phyloP scores from a whole-genome alignment of 2,329 filamentous ascomycete species.

The Chaetomium olivaceum region DNA sequence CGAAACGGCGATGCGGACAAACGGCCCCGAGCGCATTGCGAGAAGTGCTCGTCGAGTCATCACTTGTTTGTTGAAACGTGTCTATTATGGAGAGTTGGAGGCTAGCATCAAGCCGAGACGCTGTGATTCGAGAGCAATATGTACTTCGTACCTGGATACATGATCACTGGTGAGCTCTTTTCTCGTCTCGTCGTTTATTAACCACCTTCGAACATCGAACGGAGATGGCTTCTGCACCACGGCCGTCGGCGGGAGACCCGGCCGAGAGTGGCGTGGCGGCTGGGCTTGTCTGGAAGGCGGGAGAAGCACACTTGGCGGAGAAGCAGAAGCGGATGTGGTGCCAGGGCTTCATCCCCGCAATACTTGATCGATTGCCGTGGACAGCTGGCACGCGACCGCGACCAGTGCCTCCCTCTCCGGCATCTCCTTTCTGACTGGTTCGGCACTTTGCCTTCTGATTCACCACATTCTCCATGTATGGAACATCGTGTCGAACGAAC shows the following conservation, averaged over 20 bases:
- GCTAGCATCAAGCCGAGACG: no score
- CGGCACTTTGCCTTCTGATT: no score
- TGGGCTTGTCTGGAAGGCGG: slow-evolving; percentile 11
- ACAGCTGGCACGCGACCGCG: neutral
- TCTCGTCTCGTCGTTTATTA: neutral
- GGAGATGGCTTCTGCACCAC: neutral
- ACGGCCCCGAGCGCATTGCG: slow-evolving; percentile 19
- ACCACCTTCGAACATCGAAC: neutral
- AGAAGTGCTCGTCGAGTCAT: neutral
- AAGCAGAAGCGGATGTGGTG: neutral
- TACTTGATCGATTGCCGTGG: neutral
- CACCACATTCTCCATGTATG: neutral
- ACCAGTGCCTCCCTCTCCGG: neutral
- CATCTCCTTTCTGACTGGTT: neutral
- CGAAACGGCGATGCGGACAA: slow-evolving; percentile 29
- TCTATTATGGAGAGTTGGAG: neutral
- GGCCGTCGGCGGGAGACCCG: neutral
- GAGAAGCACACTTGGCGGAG: slow-evolving; percentile 8
- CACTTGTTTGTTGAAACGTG: neutral
- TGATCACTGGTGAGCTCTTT: neutral
- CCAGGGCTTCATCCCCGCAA: slow-evolving; percentile 1
- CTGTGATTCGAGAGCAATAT: no score
- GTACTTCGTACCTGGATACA: no score
- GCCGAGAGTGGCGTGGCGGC: slow-evolving; percentile 1
- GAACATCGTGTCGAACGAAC: no score